Conservation (phyloP, 805 yeast genomes). For the Yamadazyma nakazawae region DNA sequence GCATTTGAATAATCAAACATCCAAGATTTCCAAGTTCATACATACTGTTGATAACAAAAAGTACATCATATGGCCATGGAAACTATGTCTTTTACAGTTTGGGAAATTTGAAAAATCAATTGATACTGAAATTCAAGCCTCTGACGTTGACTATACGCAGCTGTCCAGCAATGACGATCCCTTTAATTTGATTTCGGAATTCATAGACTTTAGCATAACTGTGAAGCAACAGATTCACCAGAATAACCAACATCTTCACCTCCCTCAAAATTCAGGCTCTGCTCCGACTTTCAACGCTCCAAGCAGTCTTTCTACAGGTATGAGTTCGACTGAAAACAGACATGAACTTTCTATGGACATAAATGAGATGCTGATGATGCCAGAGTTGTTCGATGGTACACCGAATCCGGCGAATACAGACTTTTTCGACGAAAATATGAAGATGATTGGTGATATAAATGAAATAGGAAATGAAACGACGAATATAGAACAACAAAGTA, state of each 20-base stretch:
- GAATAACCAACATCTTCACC: constrained; percentile 4
- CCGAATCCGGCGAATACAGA: constrained; percentile 8
- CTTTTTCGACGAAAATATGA: constrained; percentile 12
- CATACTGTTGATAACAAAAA: constrained; percentile 52
- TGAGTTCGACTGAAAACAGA: constrained; percentile 16
- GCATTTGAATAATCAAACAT: constrained; percentile 67
- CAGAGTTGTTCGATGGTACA: constrained; percentile 16
- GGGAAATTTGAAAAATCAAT: constrained; percentile 24
- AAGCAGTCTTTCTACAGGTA: constrained; percentile 20
- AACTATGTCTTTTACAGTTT: constrained; percentile 59
- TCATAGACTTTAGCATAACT: constrained; percentile 31
- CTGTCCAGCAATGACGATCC: constrained; percentile 22
- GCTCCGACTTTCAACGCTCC: constrained; percentile 15
- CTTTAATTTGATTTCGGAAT: constrained; percentile 31
- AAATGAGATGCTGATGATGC: constrained; percentile 13
- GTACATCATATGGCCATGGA: constrained; percentile 70
- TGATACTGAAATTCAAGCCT: constrained; percentile 9
- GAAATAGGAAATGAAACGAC: neutral
- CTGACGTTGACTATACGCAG: constrained; percentile 7
- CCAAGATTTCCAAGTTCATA: constrained; percentile 56
- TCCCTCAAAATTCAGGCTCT: constrained; percentile 7
- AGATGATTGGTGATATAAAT: constrained; percentile 12
- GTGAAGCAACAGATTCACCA: constrained; percentile 17
- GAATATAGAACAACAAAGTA: neutral
- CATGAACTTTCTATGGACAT: constrained; percentile 11